These are phyloP conservation scores for Alternaria angustiovoidea DNA, from an alignment of 2,329 filamentous ascomycete genomes.

Conservation along the genomic window DNA sequence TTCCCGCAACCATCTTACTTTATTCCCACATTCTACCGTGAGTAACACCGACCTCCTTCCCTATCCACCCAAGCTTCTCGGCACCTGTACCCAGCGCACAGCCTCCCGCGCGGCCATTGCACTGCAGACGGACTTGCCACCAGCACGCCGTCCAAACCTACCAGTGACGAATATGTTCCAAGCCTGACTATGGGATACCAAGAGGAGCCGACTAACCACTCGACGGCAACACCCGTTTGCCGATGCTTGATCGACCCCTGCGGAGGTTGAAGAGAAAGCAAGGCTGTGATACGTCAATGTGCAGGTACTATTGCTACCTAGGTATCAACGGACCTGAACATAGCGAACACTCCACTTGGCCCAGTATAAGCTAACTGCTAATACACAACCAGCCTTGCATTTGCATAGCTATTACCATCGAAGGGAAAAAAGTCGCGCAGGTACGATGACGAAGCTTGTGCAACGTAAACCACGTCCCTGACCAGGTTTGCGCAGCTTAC, in stretches of 20 bases:
- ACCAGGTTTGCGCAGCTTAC: not conserved
- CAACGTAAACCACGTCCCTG: not conserved
- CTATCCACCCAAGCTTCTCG: not conserved
- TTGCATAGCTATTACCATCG: slow-evolving; percentile 1
- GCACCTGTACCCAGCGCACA: slow-evolving; percentile 1
- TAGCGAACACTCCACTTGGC: not conserved
- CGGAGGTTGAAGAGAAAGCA: not conserved
- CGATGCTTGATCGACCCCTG: not conserved
- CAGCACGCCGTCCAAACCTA: slow-evolving; percentile 5
- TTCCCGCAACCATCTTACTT: not conserved
- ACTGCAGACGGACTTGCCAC: slow-evolving; percentile 1
- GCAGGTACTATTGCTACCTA: not conserved
- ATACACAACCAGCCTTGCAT: not conserved
- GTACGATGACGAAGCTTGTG: not conserved
- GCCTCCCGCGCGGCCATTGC: slow-evolving; percentile 1
- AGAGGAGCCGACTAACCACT: not conserved
- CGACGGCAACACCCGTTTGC: slow-evolving; percentile 3
- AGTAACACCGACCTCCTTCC: not conserved
- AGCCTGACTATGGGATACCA: not conserved
- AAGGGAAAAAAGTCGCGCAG: not conserved
- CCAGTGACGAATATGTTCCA: not conserved
- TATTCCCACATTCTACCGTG: not conserved
- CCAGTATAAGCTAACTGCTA: not conserved
- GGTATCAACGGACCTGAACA: not conserved
- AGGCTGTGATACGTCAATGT: slow-evolving; percentile 1